Evolutionary conservation across 2,329 filamentous ascomycete genomes (phyloP).

Genomic region (Colletotrichum cereale): DNA sequence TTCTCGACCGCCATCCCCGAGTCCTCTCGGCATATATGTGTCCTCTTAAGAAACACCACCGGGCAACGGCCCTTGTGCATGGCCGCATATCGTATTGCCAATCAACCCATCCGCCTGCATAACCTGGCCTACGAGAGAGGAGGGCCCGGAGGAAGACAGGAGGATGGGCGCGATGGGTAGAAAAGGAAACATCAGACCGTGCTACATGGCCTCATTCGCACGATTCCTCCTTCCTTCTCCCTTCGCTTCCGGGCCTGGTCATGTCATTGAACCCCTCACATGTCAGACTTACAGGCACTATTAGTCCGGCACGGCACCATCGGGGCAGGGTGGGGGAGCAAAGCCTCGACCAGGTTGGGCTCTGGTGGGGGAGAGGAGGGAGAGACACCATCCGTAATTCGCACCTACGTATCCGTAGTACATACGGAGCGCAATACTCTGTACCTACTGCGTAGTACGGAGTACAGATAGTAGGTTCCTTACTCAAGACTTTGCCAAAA

Average conservation of each 20-base stretch:
- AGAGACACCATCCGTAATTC: background rate
- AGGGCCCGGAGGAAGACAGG: background rate
- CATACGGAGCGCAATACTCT: too few relatives aligned
- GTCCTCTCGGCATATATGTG: background rate
- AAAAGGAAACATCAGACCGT: background rate
- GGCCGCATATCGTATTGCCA: background rate
- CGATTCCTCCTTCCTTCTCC: background rate
- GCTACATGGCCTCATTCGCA: background rate
- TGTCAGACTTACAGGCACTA: too few relatives aligned
- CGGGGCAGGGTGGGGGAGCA: too few relatives aligned
- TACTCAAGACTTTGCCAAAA: too few relatives aligned
- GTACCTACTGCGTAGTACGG: too few relatives aligned
- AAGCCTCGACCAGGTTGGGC: background rate
- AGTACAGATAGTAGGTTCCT: too few relatives aligned
- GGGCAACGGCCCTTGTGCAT: slow-evolving; percentile 2
- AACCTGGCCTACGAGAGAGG: background rate
- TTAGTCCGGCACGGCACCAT: background rate
- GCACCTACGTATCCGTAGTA: too few relatives aligned
- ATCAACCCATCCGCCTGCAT: slow-evolving; percentile 5
- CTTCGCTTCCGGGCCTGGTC: background rate
- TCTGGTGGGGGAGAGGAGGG: background rate
- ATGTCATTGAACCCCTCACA: background rate
- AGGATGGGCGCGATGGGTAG: background rate
- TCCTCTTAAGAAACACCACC: background rate
- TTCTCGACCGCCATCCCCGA: background rate